Conservation (phyloP, 2,329 filamentous ascomycete species). For the Xylogone sp. region DNA sequence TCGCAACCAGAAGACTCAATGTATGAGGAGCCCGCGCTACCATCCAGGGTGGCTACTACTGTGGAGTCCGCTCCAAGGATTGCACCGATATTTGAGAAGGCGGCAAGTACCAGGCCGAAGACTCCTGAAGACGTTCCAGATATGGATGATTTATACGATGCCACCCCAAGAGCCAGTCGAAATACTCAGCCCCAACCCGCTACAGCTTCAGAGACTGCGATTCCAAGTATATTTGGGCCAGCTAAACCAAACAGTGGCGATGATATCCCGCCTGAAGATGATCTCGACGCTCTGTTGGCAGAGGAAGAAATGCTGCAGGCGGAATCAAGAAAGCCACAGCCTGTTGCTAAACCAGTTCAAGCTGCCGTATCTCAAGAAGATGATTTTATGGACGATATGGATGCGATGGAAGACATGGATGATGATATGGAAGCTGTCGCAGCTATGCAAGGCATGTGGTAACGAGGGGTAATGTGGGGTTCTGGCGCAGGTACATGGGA, state of each 20-base stretch:
- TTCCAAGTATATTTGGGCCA: slow-evolving; percentile 21
- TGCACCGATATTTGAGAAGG: slow-evolving; percentile 34
- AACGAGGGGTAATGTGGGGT: slow-evolving; percentile 1
- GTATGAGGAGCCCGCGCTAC: slow-evolving; percentile 20
- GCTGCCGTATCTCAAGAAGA: slow-evolving; percentile 11
- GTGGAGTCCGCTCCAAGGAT: slow-evolving; percentile 27
- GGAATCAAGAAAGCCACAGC: background rate
- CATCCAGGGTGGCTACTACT: slow-evolving; percentile 22
- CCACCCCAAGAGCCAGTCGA: slow-evolving; percentile 38
- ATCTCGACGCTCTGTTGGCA: slow-evolving; percentile 23
- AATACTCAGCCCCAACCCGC: slow-evolving; percentile 10
- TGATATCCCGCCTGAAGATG: slow-evolving; percentile 37
- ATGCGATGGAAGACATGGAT: slow-evolving; percentile 52
- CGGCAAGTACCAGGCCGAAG: slow-evolving; percentile 19
- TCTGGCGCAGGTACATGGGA: background rate
- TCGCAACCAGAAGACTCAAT: slow-evolving; percentile 23
- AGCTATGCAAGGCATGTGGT: slow-evolving; percentile 56
- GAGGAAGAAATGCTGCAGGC: slow-evolving; percentile 12
- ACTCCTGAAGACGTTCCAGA: slow-evolving; percentile 38
- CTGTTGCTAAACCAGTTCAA: background rate
- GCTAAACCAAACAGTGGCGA: slow-evolving; percentile 16
- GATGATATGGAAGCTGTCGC: slow-evolving; percentile 57
- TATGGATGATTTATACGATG: slow-evolving; percentile 43
- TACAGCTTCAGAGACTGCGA: slow-evolving; percentile 10
- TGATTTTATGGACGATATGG: slow-evolving; percentile 27